Evolutionary conservation across 352 stramenopile genomes (phyloP).

Genomic region (Pythium oligandrum): DNA sequence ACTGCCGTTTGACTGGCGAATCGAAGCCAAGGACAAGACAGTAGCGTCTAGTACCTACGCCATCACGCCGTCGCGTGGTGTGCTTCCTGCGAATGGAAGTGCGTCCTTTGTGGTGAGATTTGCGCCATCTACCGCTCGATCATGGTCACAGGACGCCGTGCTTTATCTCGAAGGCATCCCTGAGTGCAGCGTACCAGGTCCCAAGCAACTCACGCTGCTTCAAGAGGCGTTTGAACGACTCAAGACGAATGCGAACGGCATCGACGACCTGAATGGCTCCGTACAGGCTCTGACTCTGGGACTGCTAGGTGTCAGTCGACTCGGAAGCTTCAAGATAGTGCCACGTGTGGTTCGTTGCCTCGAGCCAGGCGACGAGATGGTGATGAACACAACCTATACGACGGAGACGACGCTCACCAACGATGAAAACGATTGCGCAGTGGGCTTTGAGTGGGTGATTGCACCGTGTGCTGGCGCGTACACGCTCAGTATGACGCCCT

Average conservation of each 20-base stretch:
- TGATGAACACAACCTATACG: not conserved
- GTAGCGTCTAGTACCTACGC: constrained; percentile 24
- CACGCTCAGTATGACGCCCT: not conserved
- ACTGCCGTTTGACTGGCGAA: constrained; percentile 49
- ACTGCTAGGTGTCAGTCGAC: constrained; percentile 3
- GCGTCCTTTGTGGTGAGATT: constrained; percentile 49
- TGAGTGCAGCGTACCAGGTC: constrained; percentile 45
- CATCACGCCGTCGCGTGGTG: constrained; percentile 31
- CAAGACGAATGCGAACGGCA: not conserved
- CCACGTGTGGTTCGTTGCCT: not conserved
- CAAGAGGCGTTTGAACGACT: constrained; percentile 24
- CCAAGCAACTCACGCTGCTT: constrained; percentile 32
- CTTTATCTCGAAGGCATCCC: constrained; percentile 44
- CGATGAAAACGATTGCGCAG: not conserved
- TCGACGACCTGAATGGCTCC: constrained; percentile 1
- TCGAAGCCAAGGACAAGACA: constrained; percentile 14
- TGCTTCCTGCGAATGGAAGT: constrained; percentile 32
- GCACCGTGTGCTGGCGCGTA: not conserved
- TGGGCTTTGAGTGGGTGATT: not conserved
- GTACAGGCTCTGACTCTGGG: not conserved
- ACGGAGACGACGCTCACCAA: not conserved
- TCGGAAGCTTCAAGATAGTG: constrained; percentile 9
- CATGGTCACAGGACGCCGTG: constrained; percentile 27
- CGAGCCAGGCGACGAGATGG: not conserved
- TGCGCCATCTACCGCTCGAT: constrained; percentile 18